Percentiles rank a stretch among this genome's conserved stretches.
phyloP scores from a whole-genome alignment of 78 protist species.

The Protostelium mycophagum region DNA sequence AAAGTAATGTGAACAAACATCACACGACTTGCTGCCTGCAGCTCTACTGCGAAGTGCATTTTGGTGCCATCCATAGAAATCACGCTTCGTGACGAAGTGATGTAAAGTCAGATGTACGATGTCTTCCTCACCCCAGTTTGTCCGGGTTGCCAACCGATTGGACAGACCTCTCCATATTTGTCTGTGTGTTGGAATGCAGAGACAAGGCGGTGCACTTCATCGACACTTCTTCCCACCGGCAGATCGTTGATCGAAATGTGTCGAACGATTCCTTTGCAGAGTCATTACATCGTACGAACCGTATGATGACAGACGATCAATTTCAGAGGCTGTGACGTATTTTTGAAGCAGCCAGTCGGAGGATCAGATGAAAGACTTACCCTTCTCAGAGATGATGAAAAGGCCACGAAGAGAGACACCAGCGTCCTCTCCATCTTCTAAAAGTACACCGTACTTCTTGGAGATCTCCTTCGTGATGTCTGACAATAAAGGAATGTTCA shows the following conservation, averaged over 20 bases:
- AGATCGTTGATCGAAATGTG: constrained; percentile 80
- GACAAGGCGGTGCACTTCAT: constrained; percentile 79
- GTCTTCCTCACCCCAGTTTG: too few relatives aligned
- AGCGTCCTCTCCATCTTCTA: constrained; percentile 74
- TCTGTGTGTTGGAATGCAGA: constrained; percentile 76
- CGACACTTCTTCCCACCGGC: constrained; percentile 86
- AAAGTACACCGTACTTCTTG: constrained; percentile 80
- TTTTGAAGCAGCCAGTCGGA: constrained; percentile 50
- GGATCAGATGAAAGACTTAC: too few relatives aligned
- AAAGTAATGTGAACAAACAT: too few relatives aligned
- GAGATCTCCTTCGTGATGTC: constrained; percentile 83
- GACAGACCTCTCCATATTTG: constrained; percentile 78
- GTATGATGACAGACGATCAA: background rate
- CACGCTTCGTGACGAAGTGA: too few relatives aligned
- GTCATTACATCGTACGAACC: background rate
- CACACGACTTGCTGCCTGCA: too few relatives aligned
- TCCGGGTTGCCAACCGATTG: too few relatives aligned
- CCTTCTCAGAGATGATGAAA: too few relatives aligned
- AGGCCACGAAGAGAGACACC: constrained; percentile 77
- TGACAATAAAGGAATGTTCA: constrained; percentile 84
- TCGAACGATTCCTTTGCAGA: constrained; percentile 38
- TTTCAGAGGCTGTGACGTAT: constrained; percentile 6
- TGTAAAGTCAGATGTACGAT: too few relatives aligned
- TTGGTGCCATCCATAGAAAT: too few relatives aligned
- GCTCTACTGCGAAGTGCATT: too few relatives aligned